phyloP scores from a whole-genome alignment of 148 eudicot genomes.

The Persicaria maculosa region DNA sequence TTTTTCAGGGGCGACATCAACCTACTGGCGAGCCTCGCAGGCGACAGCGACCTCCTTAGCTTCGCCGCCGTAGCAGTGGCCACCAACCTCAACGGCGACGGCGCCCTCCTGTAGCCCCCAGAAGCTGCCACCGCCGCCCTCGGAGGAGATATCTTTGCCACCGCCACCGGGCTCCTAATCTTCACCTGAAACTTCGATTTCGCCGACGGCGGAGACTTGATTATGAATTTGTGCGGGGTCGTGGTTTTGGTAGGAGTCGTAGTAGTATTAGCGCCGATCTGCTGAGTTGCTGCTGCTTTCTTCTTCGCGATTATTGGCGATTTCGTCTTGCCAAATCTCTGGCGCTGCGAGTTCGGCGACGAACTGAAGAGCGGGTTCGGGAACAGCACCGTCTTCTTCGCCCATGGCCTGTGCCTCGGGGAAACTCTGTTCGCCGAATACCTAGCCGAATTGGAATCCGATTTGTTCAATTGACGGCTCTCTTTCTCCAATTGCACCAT shows the following conservation, averaged over 20 bases:
- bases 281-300: not conserved
- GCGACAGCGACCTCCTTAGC: slow-evolving; percentile 66
- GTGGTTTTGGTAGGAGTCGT: not conserved
- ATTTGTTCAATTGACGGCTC: too few relatives aligned
- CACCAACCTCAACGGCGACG: slow-evolving; percentile 24
- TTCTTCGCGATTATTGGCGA: slow-evolving; percentile 29
- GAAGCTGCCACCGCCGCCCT: slow-evolving; percentile 7
- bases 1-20: slow-evolving; percentile 69
- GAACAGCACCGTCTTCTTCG: slow-evolving; percentile 71
- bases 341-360: slow-evolving; percentile 51
- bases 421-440: slow-evolving; percentile 72
- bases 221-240: slow-evolving; percentile 72
- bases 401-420: slow-evolving; percentile 89
- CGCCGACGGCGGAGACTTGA: slow-evolving; percentile 42
- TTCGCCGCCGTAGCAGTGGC: slow-evolving; percentile 28
- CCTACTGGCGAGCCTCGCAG: slow-evolving; percentile 62
- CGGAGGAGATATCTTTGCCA: slow-evolving; percentile 33
- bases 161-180: slow-evolving; percentile 38
- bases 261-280: not conserved
- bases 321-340: slow-evolving; percentile 45
- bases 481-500: not conserved
- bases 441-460: slow-evolving; percentile 12
- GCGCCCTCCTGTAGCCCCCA: slow-evolving; percentile 1
- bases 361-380: slow-evolving; percentile 80
- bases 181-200: slow-evolving; percentile 35